phyloP scores from a whole-genome alignment of 192 early-diverging fungal genomes.

The Spizellomyces sp. region DNA sequence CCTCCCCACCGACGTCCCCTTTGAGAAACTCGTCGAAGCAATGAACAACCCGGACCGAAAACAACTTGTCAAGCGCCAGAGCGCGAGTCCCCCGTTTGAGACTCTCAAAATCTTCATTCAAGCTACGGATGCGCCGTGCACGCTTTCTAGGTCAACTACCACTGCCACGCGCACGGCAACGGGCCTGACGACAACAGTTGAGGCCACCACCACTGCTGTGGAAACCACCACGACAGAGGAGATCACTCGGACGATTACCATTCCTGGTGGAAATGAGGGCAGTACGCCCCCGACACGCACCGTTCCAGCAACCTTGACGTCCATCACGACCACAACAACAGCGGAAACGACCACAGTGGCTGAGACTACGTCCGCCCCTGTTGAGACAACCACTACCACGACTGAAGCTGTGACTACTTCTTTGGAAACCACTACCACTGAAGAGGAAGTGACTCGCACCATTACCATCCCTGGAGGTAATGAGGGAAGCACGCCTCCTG shows the following conservation, averaged over 20 bases:
- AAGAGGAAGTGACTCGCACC: neutral
- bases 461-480: neutral
- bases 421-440: neutral
- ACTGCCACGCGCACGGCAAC: neutral
- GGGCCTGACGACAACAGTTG: neutral
- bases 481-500: neutral
- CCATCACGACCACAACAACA: conserved; percentile 4
- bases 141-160: neutral
- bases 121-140: neutral
- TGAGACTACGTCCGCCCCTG: neutral
- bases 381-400: neutral
- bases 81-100: neutral
- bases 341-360: neutral
- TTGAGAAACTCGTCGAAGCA: neutral
- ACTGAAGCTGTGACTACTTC: conserved; percentile 3
- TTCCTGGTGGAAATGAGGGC: neutral
- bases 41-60: neutral
- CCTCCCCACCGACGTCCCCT: neutral
- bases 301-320: neutral
- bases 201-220: neutral
- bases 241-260: neutral
- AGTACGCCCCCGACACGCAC: neutral
- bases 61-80: neutral
- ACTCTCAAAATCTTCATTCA: conserved; percentile 7
- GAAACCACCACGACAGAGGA: neutral